phyloP scores from a whole-genome alignment of 1,284 basidiomycete genomes.

The Heterobasidion occidentale region DNA sequence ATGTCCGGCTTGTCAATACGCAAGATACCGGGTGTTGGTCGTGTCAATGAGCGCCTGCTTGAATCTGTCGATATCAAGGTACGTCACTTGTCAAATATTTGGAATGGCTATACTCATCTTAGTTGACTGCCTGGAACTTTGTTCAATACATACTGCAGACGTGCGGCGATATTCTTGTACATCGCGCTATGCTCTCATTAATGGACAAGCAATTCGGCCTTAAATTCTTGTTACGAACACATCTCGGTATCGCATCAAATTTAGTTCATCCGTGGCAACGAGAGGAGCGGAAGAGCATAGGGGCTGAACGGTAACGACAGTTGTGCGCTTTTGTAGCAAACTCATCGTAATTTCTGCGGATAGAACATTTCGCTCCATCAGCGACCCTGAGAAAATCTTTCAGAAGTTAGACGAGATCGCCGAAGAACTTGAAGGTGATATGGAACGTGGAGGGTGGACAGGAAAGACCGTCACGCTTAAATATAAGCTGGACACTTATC shows the following conservation, averaged over 20 bases:
- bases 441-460: conserved; percentile 63
- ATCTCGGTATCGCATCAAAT: conserved; percentile 84
- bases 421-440: conserved; percentile 72
- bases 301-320: conserved; percentile 65
- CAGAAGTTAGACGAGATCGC: conserved; percentile 74
- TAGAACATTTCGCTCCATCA: conserved; percentile 72
- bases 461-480: conserved; percentile 76
- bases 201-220: conserved; percentile 85
- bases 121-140: conserved; percentile 2
- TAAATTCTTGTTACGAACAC: conserved; percentile 62
- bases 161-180: conserved; percentile 79
- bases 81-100: conserved; percentile 5
- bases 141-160: conserved; percentile 36
- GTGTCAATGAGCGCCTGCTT: conserved; percentile 80
- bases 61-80: conserved; percentile 85
- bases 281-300: conserved; percentile 84
- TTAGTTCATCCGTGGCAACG: conserved; percentile 65
- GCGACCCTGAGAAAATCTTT: conserved; percentile 59
- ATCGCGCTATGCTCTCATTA: conserved; percentile 64
- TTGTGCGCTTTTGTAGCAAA: background rate
- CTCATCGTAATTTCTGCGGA: background rate
- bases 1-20: conserved; percentile 71
- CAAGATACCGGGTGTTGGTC: conserved; percentile 82
- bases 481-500: conserved; percentile 74
- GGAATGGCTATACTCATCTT: background rate